These are phyloP conservation scores for Chrysosporium keratinophilum DNA, from an alignment of 2,329 filamentous ascomycete species.

Conservation along the genomic window DNA sequence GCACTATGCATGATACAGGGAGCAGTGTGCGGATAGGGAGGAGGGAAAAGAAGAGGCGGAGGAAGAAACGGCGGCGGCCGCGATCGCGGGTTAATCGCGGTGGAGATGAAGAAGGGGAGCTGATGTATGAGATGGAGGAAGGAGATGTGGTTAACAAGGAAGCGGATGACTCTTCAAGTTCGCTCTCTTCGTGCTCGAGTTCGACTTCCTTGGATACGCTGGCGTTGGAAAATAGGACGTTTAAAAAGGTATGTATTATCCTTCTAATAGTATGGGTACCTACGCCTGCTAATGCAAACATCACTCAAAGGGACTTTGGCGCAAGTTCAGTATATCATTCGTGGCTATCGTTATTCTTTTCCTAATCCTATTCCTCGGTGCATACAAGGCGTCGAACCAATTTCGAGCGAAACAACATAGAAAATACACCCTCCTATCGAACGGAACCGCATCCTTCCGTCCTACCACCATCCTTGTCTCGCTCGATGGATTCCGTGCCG, in stretches of 20 bases:
- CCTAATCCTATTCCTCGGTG: constrained; percentile 45
- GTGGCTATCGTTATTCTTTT: constrained; percentile 44
- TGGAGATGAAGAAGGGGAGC: constrained; percentile 42
- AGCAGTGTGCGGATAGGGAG: constrained; percentile 43
- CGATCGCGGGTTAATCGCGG: constrained; percentile 20
- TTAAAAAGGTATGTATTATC: constrained; percentile 22
- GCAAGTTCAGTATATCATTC: constrained; percentile 33
- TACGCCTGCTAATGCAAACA: not conserved
- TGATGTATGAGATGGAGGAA: constrained; percentile 89
- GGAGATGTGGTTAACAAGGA: constrained; percentile 47
- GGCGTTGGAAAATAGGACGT: constrained; percentile 25
- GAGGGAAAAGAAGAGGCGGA: constrained; percentile 42
- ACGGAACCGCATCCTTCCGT: constrained; percentile 79
- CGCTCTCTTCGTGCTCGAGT: constrained; percentile 47
- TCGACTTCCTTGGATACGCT: constrained; percentile 45
- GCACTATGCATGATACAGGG: constrained; percentile 28
- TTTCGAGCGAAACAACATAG: constrained; percentile 24
- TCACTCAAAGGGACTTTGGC: constrained; percentile 17
- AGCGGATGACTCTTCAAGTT: constrained; percentile 50
- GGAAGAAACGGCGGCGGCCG: constrained; percentile 34
- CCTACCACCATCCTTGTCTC: constrained; percentile 91
- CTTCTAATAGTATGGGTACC: not conserved
- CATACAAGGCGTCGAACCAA: constrained; percentile 45
- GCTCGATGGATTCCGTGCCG: constrained; percentile 88
- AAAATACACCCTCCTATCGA: constrained; percentile 42